Percentiles rank a stretch among this genome's conserved stretches.
Conservation (phyloP, 257 asterid genomes). For the Cynanchum wilfordii region DNA sequence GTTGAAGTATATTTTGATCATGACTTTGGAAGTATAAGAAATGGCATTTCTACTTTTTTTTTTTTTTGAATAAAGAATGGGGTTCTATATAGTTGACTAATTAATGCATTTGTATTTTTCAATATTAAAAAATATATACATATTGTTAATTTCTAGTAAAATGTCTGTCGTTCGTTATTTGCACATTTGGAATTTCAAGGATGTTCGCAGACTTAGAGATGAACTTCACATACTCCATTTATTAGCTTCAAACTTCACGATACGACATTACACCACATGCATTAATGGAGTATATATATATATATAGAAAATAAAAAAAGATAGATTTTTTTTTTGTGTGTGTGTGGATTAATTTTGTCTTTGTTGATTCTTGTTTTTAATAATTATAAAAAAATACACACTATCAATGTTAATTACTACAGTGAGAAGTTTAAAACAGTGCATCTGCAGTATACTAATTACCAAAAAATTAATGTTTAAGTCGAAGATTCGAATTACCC, state of each 20-base stretch:
- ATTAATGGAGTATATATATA: neutral
- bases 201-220: neutral
- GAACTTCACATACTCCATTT: neutral
- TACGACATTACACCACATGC: neutral
- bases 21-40: slow-evolving; percentile 8
- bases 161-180: slow-evolving; percentile 18
- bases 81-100: slow-evolving; percentile 18
- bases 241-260: neutral
- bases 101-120: slow-evolving; percentile 20
- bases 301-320: too few relatives aligned
- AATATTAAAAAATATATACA: slow-evolving; percentile 6
- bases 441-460: too few relatives aligned
- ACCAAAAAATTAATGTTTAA: too few relatives aligned
- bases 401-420: too few relatives aligned
- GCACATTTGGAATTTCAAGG: slow-evolving; percentile 13
- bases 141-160: slow-evolving; percentile 12
- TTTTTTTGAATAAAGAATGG: too few relatives aligned
- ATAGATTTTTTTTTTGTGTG: too few relatives aligned
- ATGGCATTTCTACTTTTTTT: too few relatives aligned
- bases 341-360: neutral
- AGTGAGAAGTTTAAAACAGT: too few relatives aligned
- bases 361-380: neutral
- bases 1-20: too few relatives aligned
- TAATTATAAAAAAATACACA: too few relatives aligned
- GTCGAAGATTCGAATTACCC: too few relatives aligned